These are phyloP conservation scores for Penicillium coprophilum DNA, from an alignment of 495 filamentous ascomycete genomes.

Conservation along the genomic window DNA sequence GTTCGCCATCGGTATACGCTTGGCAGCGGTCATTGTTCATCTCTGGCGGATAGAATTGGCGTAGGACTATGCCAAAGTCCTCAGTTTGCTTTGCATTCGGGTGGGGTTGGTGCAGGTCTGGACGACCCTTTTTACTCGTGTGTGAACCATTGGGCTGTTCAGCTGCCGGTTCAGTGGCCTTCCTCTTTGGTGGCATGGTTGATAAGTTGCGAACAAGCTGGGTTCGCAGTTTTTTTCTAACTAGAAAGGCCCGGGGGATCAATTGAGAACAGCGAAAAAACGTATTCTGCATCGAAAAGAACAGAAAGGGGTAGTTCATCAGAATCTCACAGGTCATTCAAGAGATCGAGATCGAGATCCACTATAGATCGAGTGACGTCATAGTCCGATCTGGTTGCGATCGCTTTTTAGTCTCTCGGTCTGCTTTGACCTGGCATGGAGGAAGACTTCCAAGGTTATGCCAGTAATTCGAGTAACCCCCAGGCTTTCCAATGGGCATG, in stretches of 20 bases:
- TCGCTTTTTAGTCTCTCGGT: not conserved
- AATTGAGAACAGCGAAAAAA: not conserved
- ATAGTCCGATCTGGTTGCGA: not conserved
- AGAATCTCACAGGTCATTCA: not conserved
- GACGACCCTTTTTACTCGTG: conserved; percentile 20
- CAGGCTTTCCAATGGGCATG: not conserved
- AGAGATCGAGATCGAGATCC: conserved; percentile 8
- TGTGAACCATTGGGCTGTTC: conserved; percentile 12
- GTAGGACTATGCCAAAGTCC: conserved; percentile 69
- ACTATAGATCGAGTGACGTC: conserved; percentile 6
- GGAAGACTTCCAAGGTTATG: no score
- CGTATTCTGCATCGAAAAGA: not conserved
- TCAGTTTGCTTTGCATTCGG: conserved; percentile 51
- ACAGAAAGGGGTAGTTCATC: not conserved
- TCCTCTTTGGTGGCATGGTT: conserved; percentile 35
- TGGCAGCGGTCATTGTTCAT: conserved; percentile 75
- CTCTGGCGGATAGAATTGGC: conserved; percentile 80
- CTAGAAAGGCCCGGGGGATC: not conserved
- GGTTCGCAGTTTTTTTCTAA: not conserved
- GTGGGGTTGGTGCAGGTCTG: conserved; percentile 32
- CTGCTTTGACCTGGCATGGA: no score
- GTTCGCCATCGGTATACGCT: conserved; percentile 64
- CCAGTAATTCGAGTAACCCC: not conserved
- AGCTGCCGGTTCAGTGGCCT: conserved; percentile 15
- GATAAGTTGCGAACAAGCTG: not conserved